phyloP scores from a whole-genome alignment of 345 rosid species.

The Salix udensis region DNA sequence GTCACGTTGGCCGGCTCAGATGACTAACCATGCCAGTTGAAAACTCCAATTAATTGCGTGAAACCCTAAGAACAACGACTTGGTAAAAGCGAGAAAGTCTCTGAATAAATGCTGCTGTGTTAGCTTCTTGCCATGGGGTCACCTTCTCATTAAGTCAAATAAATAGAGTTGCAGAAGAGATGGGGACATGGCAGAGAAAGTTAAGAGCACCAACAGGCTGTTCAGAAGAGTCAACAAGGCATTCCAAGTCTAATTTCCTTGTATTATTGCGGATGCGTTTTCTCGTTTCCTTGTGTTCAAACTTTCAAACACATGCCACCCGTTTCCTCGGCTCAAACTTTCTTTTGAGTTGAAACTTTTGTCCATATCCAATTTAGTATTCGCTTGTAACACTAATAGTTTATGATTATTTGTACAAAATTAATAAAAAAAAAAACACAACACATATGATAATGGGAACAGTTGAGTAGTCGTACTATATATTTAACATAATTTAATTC shows the following conservation, averaged over 20 bases:
- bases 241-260: background rate
- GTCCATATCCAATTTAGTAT: background rate
- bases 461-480: too few relatives aligned
- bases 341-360: background rate
- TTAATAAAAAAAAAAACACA: too few relatives aligned
- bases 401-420: background rate
- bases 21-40: background rate
- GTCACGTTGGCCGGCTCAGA: background rate
- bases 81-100: background rate
- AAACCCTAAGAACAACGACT: background rate
- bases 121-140: background rate
- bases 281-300: background rate
- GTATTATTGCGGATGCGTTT: background rate
- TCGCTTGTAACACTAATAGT: too few relatives aligned
- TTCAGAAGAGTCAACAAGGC: background rate
- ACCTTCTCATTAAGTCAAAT: background rate
- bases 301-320: background rate
- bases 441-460: too few relatives aligned
- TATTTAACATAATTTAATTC: too few relatives aligned
- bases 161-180: background rate
- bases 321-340: too few relatives aligned
- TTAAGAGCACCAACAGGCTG: background rate
- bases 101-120: too few relatives aligned
- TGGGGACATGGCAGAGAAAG: background rate
- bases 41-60: too few relatives aligned